Evolutionary conservation across 345 rosid species (phyloP).

Genomic region (thale cress (Arabidopsis thaliana)): TAIR10.1 NC_003070.9:651001-651500

Average conservation of each 20-base stretch:
- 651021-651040: not conserved
- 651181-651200: slow-evolving; percentile 34
- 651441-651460: slow-evolving; percentile 59
- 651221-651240: not conserved
- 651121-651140: slow-evolving; percentile 74
- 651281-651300: not conserved
- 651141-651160: slow-evolving; percentile 97
- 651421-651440: slow-evolving; percentile 64
- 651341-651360: slow-evolving; percentile 53
- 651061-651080: not conserved
- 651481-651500: slow-evolving; percentile 48
- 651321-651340: slow-evolving; percentile 52
- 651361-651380: slow-evolving; percentile 41
- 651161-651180: slow-evolving; percentile 48
- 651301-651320: slow-evolving; percentile 49
- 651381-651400: slow-evolving; percentile 39
- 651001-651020: too few relatives aligned
- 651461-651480: slow-evolving; percentile 56
- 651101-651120: not conserved
- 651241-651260: slow-evolving; percentile 24
- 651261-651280: not conserved
- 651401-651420: slow-evolving; percentile 43
- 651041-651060: not conserved
- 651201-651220: slow-evolving; percentile 46
- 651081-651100: slow-evolving; percentile 1